Conservation (phyloP, 1,139 yeast genomes). For the Candida frijolesensis region DNA sequence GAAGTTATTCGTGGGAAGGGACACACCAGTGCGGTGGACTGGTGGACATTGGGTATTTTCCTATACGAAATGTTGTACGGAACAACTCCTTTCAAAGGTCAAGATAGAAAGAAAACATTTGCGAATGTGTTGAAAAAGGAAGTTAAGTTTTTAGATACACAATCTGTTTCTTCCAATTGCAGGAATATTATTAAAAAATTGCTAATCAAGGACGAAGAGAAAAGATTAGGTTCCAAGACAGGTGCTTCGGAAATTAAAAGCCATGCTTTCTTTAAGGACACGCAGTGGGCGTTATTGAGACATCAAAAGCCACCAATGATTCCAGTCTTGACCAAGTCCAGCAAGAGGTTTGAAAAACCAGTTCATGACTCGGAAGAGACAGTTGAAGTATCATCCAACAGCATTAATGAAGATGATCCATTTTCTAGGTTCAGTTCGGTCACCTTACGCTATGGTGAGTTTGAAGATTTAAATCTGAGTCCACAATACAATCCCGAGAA, state of each 20-base stretch:
- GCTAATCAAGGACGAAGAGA: constrained; percentile 83
- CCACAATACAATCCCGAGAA: constrained; percentile 53
- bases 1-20: constrained; percentile 97
- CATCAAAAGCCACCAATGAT: constrained; percentile 95
- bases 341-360: constrained; percentile 27
- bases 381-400: constrained; percentile 22
- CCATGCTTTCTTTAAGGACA: constrained; percentile 85
- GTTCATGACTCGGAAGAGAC: constrained; percentile 13
- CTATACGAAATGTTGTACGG: constrained; percentile 94
- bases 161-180: constrained; percentile 69
- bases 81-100: constrained; percentile 93
- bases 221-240: constrained; percentile 83
- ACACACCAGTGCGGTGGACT: constrained; percentile 95
- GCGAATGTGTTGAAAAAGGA: constrained; percentile 84
- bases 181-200: constrained; percentile 78
- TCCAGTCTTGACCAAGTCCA: constrained; percentile 69
- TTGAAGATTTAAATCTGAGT: constrained; percentile 31
- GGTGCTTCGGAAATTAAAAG: constrained; percentile 94
- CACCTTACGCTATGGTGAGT: constrained; percentile 77
- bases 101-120: constrained; percentile 84
- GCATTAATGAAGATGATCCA: constrained; percentile 59
- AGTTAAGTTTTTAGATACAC: constrained; percentile 65
- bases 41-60: constrained; percentile 98
- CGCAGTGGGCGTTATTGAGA: constrained; percentile 93
- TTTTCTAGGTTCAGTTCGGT: constrained; percentile 88